Evolutionary conservation across 73 alveolate species (phyloP), one percentile per base, ranked within the genome.

Genomic region (Paramecium caudatum): DNA sequence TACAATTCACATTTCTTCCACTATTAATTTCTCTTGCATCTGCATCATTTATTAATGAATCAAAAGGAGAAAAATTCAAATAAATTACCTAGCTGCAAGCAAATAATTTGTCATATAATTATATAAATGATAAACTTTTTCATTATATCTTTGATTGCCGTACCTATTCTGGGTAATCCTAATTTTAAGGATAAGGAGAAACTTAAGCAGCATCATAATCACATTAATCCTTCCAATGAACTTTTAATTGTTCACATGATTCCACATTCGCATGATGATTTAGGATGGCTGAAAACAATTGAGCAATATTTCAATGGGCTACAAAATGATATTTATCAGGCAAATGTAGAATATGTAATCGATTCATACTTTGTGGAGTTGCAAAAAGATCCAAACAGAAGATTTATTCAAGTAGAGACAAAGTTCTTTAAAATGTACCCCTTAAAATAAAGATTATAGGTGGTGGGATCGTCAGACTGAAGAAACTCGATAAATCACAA

Each of bases 241-340:
- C 82, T 81, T 69, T 74, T 97, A 32, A 65, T 92, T 47, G 97
- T 98, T 21, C 99, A 97, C 82, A 86, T 98, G 12, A 94, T 98
- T 10, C 95, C 99, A 10, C 99, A 98, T 94, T 93, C 99, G 1
- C 99, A 98, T 83, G 99, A 98, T 82, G 99, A 98, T 87, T 98
- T 97, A 45, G 99, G 99, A 25, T 98, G 99, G 99, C 91, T 97
- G 9, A 95, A 96, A 94, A 94, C 99, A 1, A 97, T 95, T 45
- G 98, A 96, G 50, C 68, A 95, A 83, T 83, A 83, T 55, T 83
- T 8, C 61, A 12, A 19, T 61, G 92, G 82, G 5, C 6, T 48
- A 8, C 32, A 36, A 15, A 70, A 25, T 70, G 47, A 46, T 1
- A 32, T 70, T 15, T 36, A 83, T 4, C 69, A 70, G 82, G 92